phyloP scores from a whole-genome alignment of 1,284 basidiomycete genomes.

The Fistulinella cinereoalba region DNA sequence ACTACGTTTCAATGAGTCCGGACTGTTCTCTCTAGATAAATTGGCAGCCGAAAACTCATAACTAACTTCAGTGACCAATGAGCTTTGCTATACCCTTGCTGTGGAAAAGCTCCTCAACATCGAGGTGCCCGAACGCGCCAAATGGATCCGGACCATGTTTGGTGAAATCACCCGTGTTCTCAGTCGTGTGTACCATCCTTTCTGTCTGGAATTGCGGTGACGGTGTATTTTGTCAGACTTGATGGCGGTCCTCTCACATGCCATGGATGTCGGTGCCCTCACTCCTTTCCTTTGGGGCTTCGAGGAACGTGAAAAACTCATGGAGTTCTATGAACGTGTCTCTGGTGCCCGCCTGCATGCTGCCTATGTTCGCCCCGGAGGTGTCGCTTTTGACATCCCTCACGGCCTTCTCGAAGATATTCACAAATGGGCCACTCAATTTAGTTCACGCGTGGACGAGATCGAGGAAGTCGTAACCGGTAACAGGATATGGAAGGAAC shows the following conservation, averaged over 20 bases:
- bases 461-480: slow-evolving; percentile 97
- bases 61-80: slow-evolving; percentile 79
- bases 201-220: neutral
- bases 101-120: slow-evolving; percentile 99
- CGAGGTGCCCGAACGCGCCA: slow-evolving; percentile 96
- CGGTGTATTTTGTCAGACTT: slow-evolving; percentile 53
- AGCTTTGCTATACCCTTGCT: slow-evolving; percentile 94
- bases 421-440: slow-evolving; percentile 97
- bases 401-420: slow-evolving; percentile 97
- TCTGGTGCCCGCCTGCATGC: slow-evolving; percentile 97
- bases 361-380: slow-evolving; percentile 97
- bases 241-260: slow-evolving; percentile 96
- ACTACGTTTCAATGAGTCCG: slow-evolving; percentile 98
- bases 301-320: slow-evolving; percentile 99
- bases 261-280: slow-evolving; percentile 96
- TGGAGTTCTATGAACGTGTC: slow-evolving; percentile 99
- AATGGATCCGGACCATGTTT: slow-evolving; percentile 98
- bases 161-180: slow-evolving; percentile 96
- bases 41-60: neutral
- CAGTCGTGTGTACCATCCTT: slow-evolving; percentile 67
- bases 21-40: slow-evolving; percentile 17
- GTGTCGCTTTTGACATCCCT: slow-evolving; percentile 96
- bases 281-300: slow-evolving; percentile 99
- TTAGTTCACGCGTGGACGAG: slow-evolving; percentile 88
- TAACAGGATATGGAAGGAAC: slow-evolving; percentile 97